Conservation (phyloP, 345 rosid species). For the Cardiospermum halicacabum region DNA sequence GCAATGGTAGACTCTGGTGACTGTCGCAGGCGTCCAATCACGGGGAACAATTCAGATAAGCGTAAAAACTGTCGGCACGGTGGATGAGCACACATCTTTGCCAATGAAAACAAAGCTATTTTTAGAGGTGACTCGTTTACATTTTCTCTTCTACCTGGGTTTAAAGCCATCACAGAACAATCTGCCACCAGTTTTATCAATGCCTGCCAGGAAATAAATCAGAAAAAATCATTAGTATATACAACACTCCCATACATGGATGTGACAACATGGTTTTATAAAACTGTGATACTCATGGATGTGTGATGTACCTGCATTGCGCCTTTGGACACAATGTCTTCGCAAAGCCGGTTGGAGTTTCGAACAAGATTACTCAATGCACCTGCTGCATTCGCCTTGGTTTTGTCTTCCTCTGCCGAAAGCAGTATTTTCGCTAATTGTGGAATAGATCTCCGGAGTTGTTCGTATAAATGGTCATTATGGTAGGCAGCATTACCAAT, state of each 20-base stretch:
- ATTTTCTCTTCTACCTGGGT: conserved; percentile 64
- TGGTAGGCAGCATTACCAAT: conserved; percentile 97
- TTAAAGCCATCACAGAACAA: conserved; percentile 62
- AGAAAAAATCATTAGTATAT: not conserved
- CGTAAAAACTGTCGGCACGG: conserved; percentile 70
- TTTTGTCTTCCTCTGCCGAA: conserved; percentile 88
- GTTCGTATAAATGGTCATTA: conserved; percentile 74
- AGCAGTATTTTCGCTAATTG: conserved; percentile 67
- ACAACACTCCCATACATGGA: not conserved
- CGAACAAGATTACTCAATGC: conserved; percentile 97
- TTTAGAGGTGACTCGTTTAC: conserved; percentile 81
- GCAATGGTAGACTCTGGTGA: conserved; percentile 84
- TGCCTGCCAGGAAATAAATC: conserved; percentile 44
- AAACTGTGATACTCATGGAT: too few relatives aligned
- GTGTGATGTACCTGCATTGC: conserved; percentile 93
- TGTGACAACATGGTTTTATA: not conserved
- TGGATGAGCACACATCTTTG: conserved; percentile 81
- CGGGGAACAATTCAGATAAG: conserved; percentile 70
- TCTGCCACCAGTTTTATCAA: conserved; percentile 70
- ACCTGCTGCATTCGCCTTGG: conserved; percentile 97
- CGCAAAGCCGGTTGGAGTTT: conserved; percentile 82
- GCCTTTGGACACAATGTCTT: conserved; percentile 84
- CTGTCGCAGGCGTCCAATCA: conserved; percentile 70
- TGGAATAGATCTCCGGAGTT: conserved; percentile 81
- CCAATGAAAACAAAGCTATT: conserved; percentile 88